These are phyloP conservation scores for Rhododendron kiyosumense DNA, from an alignment of 148 eudicot species.

Conservation along the genomic window DNA sequence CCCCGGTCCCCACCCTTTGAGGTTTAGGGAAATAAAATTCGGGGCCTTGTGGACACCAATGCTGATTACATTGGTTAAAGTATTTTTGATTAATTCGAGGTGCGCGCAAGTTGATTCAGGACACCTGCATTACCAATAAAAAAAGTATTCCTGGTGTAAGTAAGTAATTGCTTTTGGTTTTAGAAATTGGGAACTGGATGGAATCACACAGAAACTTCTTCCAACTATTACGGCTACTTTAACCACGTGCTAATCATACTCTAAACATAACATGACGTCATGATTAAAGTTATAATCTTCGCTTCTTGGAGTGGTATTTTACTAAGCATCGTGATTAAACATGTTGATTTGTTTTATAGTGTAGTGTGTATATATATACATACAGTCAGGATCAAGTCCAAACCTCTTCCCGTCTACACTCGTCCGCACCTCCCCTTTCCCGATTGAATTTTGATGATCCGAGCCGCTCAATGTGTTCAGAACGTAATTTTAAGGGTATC, in stretches of 20 bases:
- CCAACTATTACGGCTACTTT: background rate
- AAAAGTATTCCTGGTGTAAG: background rate
- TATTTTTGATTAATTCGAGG: too few relatives aligned
- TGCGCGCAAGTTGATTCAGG: too few relatives aligned
- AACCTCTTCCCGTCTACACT: too few relatives aligned
- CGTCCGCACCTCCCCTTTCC: too few relatives aligned
- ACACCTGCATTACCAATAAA: too few relatives aligned
- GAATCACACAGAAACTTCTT: background rate
- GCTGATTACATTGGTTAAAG: background rate
- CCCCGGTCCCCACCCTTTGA: too few relatives aligned
- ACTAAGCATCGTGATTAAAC: background rate
- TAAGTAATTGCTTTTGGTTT: background rate
- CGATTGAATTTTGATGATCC: too few relatives aligned
- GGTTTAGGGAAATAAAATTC: background rate
- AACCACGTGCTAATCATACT: background rate
- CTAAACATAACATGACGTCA: background rate
- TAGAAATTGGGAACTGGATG: background rate
- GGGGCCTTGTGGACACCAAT: background rate
- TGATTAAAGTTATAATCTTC: background rate
- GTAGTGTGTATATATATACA: too few relatives aligned
- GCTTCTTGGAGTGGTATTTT: background rate
- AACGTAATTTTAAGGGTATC: too few relatives aligned
- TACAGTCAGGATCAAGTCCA: too few relatives aligned
- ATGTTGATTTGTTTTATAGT: background rate
- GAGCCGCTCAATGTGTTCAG: too few relatives aligned